Evolutionary conservation across 2,329 filamentous ascomycete species (phyloP).

Genomic region (Thelonectria discophora): DNA sequence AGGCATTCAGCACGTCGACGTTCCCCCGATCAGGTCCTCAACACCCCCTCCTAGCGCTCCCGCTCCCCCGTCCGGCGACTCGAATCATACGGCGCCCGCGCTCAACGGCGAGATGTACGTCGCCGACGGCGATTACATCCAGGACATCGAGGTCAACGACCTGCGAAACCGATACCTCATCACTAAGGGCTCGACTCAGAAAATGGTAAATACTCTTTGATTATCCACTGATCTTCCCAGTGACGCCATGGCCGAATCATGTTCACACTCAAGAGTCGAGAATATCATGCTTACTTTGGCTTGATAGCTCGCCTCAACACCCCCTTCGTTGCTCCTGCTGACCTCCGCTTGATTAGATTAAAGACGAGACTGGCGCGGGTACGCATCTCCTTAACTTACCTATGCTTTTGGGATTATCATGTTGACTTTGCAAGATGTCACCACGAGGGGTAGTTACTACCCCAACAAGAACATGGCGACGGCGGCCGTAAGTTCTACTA

Average conservation of each 20-base stretch:
- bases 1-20: conserved; percentile 89
- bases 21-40: conserved; percentile 77
- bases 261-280: conserved; percentile 59
- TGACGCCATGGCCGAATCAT: conserved; percentile 47
- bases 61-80: conserved; percentile 44
- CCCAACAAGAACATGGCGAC: conserved; percentile 98
- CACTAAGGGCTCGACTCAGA: conserved; percentile 96
- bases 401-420: conserved; percentile 59
- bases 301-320: conserved; percentile 69
- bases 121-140: conserved; percentile 96
- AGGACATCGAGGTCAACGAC: conserved; percentile 99
- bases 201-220: conserved; percentile 92
- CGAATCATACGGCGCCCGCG: conserved; percentile 54
- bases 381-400: conserved; percentile 62
- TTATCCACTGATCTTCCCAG: conserved; percentile 50
- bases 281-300: conserved; percentile 75
- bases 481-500: conserved; percentile 73
- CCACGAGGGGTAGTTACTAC: conserved; percentile 94
- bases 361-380: conserved; percentile 99
- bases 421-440: conserved; percentile 86
- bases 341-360: conserved; percentile 96
- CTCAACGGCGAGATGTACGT: conserved; percentile 92
- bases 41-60: conserved; percentile 55
- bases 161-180: conserved; percentile 95
- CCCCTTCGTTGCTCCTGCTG: conserved; percentile 90